phyloP scores from a whole-genome alignment of 768 basidiomycete genomes.

The Antrodiella citrinella region DNA sequence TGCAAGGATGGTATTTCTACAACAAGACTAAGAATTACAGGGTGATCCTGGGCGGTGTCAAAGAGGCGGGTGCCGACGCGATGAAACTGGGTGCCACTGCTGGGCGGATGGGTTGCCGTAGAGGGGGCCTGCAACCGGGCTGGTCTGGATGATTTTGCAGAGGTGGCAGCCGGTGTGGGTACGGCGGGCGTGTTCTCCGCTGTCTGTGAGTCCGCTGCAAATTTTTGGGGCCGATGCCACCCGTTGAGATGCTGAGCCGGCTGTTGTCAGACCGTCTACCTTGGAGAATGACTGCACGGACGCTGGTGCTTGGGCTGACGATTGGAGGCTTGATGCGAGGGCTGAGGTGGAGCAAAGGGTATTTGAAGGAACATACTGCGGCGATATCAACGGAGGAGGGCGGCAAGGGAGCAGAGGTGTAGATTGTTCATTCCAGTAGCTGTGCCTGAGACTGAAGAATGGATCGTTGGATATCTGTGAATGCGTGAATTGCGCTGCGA shows the following conservation, averaged over 20 bases:
- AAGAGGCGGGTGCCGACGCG: conserved; percentile 54
- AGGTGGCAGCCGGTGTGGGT: conserved; percentile 57
- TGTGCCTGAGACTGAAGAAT: too few relatives aligned
- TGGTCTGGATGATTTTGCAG: conserved; percentile 35
- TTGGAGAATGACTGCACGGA: conserved; percentile 39
- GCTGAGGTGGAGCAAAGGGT: conserved; percentile 22
- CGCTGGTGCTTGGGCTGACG: conserved; percentile 45
- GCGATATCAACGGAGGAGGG: conserved; percentile 14
- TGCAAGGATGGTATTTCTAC: conserved; percentile 93
- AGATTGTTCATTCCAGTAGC: too few relatives aligned
- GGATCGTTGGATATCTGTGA: too few relatives aligned
- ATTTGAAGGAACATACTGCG: conserved; percentile 18
- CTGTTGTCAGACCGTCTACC: conserved; percentile 45
- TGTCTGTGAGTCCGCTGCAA: conserved; percentile 35
- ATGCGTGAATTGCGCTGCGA: neutral
- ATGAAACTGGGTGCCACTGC: conserved; percentile 39
- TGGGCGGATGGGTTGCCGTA: conserved; percentile 38
- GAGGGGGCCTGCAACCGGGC: conserved; percentile 36
- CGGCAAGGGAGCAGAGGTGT: conserved; percentile 13
- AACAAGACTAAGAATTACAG: conserved; percentile 94
- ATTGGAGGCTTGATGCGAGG: conserved; percentile 47
- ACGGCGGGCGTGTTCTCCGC: conserved; percentile 51
- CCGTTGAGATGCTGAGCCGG: neutral
- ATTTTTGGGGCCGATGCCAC: neutral
- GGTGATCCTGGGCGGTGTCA: conserved; percentile 65